These are phyloP conservation scores for Colletotrichum acutatum DNA, from an alignment of 2,329 filamentous ascomycete species.

Conservation along the genomic window DNA sequence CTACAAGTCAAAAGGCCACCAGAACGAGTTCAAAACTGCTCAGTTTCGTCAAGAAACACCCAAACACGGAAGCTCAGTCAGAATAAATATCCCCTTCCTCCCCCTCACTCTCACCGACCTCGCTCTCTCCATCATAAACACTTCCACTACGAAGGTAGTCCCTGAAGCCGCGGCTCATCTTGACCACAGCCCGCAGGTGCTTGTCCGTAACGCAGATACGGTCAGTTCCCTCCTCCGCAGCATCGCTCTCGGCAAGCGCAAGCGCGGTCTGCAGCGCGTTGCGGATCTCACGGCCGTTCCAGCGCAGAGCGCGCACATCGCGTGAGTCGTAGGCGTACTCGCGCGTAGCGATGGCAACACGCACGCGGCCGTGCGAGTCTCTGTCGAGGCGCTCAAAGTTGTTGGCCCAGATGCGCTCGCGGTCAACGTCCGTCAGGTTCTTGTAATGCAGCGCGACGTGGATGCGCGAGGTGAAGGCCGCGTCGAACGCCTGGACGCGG, in stretches of 20 bases:
- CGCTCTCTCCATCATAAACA: conserved; percentile 33
- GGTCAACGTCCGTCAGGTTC: conserved; percentile 41
- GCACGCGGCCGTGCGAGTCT: conserved; percentile 40
- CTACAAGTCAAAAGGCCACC: not conserved
- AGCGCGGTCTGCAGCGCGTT: conserved; percentile 49
- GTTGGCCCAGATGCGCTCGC: conserved; percentile 44
- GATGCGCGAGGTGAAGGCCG: conserved; percentile 46
- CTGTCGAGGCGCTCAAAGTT: conserved; percentile 42
- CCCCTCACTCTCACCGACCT: conserved; percentile 25
- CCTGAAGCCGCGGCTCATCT: conserved; percentile 39
- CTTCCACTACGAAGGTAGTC: conserved; percentile 42
- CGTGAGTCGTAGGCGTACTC: conserved; percentile 38
- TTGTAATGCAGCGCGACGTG: conserved; percentile 45
- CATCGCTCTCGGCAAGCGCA: conserved; percentile 42
- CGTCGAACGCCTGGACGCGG: conserved; percentile 51
- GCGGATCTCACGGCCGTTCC: conserved; percentile 46
- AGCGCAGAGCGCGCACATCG: conserved; percentile 36
- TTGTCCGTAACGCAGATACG: conserved; percentile 37
- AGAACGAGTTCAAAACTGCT: not conserved
- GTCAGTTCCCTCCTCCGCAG: conserved; percentile 33
- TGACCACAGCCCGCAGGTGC: conserved; percentile 39
- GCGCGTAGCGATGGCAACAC: conserved; percentile 36
- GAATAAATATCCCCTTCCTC: conserved; percentile 28
- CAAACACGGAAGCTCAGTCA: not conserved
- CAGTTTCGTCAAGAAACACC: not conserved